Evolutionary conservation across 768 basidiomycete genomes (phyloP), one percentile per base, ranked within the genome.

Genomic region (Rhodotorula sphaerocarpa): DNA sequence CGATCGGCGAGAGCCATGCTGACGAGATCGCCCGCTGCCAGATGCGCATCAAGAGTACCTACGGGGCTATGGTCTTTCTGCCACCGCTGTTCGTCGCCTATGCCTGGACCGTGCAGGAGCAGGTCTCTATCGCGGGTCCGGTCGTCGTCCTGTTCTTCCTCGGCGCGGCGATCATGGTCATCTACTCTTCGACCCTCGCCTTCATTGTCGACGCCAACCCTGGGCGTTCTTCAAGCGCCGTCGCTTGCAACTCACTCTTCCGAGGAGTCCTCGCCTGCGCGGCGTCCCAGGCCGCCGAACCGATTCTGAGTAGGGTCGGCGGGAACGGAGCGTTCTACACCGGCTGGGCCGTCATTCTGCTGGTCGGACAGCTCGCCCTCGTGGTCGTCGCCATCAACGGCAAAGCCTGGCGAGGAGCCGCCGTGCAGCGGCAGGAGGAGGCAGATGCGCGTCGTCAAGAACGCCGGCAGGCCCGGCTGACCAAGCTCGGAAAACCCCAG

Each of bases 191-290:
- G 53, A 85, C 86, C 0, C 75, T 92, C 34, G 86, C 90, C 0
- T 92, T 90, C 70, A 79, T 91, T 39, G 88, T 91, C 21, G 90
- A 95, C 70, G 83, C 88, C 7, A 95, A 92, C 73, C 78, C 79
- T 10, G 90, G 90, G 14, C 81, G 86, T 33, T 87, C 87, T 3
- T 83, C 85, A 7, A 82, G 82, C 5, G 88, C 86, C 2, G 69
- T 78, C 12, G 88, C 89, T 0, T 76, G 80, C 33, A 92, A 92
- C 74, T 86, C 85, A 59, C 81, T 80, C 34, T 86, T 86, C 74
- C 81, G 90, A 52, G 88, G 90, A 0, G 47, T 80, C 6, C 75
- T 80, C 21, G 88, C 85, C 5, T 63, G 62, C 73, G 71, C 86
- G 23, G 82, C 83, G 2, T 82, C 82, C 1, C 86, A 90, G 74